phyloP scores from a whole-genome alignment of 2,329 filamentous ascomycete genomes.

The Aspergillus intermedius region DNA sequence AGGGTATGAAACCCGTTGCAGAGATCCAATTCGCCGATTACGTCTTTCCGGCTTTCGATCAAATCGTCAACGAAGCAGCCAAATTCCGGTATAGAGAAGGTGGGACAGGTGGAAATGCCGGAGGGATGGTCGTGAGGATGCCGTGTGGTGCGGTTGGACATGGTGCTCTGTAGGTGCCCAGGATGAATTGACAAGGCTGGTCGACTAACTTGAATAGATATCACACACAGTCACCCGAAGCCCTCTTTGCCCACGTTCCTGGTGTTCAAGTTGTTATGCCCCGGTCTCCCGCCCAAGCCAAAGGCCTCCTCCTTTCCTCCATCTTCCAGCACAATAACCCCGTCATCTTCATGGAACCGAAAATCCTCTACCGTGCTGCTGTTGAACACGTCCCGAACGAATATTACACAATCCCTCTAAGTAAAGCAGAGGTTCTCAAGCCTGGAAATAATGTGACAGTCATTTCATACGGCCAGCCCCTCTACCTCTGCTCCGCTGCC shows the following conservation, averaged over 20 bases:
- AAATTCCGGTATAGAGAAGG: conserved; percentile 76
- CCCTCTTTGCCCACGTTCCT: conserved; percentile 80
- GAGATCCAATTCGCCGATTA: conserved; percentile 97
- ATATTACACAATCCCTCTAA: conserved; percentile 74
- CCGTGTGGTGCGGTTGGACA: conserved; percentile 85
- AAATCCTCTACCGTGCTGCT: conserved; percentile 83
- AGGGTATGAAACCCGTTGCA: conserved; percentile 86
- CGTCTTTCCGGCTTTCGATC: conserved; percentile 86
- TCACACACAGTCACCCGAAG: conserved; percentile 84
- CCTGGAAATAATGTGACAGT: conserved; percentile 74
- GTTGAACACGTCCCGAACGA: conserved; percentile 83
- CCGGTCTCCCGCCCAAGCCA: conserved; percentile 78
- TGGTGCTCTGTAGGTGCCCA: conserved; percentile 57
- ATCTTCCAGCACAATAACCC: conserved; percentile 75
- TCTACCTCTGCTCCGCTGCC: conserved; percentile 76
- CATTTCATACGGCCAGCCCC: conserved; percentile 79
- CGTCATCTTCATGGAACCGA: conserved; percentile 89
- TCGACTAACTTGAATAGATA: conserved; percentile 40
- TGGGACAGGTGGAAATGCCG: conserved; percentile 58
- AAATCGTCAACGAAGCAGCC: conserved; percentile 87
- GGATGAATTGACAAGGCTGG: not conserved
- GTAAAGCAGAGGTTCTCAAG: conserved; percentile 78
- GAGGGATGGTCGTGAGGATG: conserved; percentile 83
- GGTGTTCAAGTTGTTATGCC: conserved; percentile 81
- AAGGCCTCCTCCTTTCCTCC: conserved; percentile 71